These are phyloP conservation scores for Danielia reshetovae DNA, from an alignment of 805 yeast species.

Conservation along the genomic window DNA sequence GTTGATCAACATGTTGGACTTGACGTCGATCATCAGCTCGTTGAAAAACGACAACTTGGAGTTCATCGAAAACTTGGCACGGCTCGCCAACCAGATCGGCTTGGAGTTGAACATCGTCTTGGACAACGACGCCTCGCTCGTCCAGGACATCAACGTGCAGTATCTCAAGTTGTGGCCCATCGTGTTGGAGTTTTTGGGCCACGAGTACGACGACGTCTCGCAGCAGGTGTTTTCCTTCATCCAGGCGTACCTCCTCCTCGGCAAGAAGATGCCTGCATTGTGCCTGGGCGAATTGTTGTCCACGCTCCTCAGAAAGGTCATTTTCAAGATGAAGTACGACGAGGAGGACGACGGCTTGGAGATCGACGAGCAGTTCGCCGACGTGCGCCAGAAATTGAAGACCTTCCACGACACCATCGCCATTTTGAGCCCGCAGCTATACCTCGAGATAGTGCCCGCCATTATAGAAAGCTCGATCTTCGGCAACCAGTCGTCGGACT, in stretches of 20 bases:
- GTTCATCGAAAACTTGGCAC: slow-evolving; percentile 73
- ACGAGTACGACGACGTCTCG: slow-evolving; percentile 87
- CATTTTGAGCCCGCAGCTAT: slow-evolving; percentile 53
- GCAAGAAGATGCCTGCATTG: slow-evolving; percentile 51
- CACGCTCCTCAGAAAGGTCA: slow-evolving; percentile 62
- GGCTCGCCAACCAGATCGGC: slow-evolving; percentile 68
- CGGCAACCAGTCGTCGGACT: slow-evolving; percentile 7
- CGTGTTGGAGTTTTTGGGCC: slow-evolving; percentile 63
- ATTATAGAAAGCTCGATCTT: slow-evolving; percentile 43
- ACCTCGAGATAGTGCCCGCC: slow-evolving; percentile 54
- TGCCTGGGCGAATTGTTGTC: slow-evolving; percentile 49
- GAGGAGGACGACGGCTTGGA: slow-evolving; percentile 61
- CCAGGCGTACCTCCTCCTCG: slow-evolving; percentile 63
- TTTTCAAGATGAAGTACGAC: slow-evolving; percentile 77
- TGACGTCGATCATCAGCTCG: slow-evolving; percentile 50
- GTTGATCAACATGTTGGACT: slow-evolving; percentile 62
- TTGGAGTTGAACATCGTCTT: slow-evolving; percentile 68
- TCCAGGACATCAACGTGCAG: slow-evolving; percentile 33
- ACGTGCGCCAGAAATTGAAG: slow-evolving; percentile 69
- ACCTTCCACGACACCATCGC: slow-evolving; percentile 81
- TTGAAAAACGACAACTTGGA: slow-evolving; percentile 50
- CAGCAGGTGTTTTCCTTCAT: slow-evolving; percentile 79
- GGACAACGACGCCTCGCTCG: slow-evolving; percentile 43
- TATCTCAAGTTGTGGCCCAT: slow-evolving; percentile 68
- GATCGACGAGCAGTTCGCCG: slow-evolving; percentile 72